A percentile compares a stretch with the other conserved stretches of the same genome.
Conservation (phyloP, 2,329 filamentous ascomycete species). For the Pyricularia grisea region DNA sequence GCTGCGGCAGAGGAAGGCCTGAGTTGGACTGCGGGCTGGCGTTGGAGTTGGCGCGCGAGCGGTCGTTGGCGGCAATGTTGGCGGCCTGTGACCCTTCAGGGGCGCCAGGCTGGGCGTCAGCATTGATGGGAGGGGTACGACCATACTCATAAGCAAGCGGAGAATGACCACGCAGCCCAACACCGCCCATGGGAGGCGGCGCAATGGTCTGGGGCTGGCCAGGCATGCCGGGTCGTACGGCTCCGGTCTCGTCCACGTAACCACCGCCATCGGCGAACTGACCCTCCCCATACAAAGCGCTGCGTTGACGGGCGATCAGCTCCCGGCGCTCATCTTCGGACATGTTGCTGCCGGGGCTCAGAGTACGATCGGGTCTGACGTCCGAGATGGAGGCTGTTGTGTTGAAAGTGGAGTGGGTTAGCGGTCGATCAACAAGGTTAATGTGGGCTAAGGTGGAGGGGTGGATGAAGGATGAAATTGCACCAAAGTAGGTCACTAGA, state of each 20-base stretch:
- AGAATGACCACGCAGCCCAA: constrained; percentile 65
- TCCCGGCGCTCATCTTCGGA: constrained; percentile 95
- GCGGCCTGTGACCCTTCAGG: constrained; percentile 38
- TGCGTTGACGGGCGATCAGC: constrained; percentile 90
- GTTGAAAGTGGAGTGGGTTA: neutral
- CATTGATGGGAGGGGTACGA: constrained; percentile 26
- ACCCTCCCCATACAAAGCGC: constrained; percentile 78
- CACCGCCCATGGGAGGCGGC: constrained; percentile 30
- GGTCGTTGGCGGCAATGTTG: constrained; percentile 33
- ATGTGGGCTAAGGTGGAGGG: neutral
- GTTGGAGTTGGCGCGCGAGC: constrained; percentile 71
- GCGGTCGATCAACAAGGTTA: neutral
- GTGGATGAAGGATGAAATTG: neutral
- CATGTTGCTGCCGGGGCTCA: constrained; percentile 68
- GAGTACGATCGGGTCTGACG: constrained; percentile 73
- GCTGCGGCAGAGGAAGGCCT: constrained; percentile 34
- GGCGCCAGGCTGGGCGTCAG: neutral
- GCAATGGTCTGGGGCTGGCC: constrained; percentile 29
- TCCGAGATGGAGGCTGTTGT: constrained; percentile 40
- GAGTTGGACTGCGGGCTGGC: constrained; percentile 70
- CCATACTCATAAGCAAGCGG: constrained; percentile 66
- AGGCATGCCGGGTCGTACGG: constrained; percentile 55
- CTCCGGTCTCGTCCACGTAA: constrained; percentile 60
- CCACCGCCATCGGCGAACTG: constrained; percentile 57
- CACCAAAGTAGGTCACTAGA: neutral